These are phyloP conservation scores for Aspergillus nidulans DNA, from an alignment of 495 filamentous ascomycete genomes.

Conservation along the genomic window DNA sequence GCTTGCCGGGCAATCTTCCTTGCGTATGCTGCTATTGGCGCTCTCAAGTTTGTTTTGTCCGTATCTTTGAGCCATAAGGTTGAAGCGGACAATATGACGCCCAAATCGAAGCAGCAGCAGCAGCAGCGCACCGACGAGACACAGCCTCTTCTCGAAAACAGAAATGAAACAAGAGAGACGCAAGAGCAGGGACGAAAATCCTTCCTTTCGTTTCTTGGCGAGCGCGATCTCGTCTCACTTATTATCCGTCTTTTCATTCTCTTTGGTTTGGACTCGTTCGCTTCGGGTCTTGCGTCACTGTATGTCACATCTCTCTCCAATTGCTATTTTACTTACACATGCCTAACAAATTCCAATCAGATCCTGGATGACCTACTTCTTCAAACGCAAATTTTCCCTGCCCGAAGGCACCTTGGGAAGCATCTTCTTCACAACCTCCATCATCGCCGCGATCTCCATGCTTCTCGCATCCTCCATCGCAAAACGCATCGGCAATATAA, in stretches of 20 bases:
- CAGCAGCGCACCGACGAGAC: slow-evolving; percentile 27
- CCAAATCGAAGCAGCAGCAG: slow-evolving; percentile 7
- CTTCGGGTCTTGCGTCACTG: slow-evolving; percentile 71
- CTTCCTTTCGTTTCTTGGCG: slow-evolving; percentile 47
- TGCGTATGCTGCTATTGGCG: slow-evolving; percentile 61
- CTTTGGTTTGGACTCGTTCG: slow-evolving; percentile 72
- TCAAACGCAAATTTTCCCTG: slow-evolving; percentile 70
- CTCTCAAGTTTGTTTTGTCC: slow-evolving; percentile 60
- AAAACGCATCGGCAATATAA: slow-evolving; percentile 71
- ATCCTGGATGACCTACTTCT: slow-evolving; percentile 71
- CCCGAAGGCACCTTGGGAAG: slow-evolving; percentile 65
- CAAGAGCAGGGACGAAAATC: slow-evolving; percentile 19
- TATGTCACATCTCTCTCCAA: slow-evolving; percentile 26
- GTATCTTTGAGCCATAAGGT: slow-evolving; percentile 58
- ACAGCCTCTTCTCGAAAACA: slow-evolving; percentile 44
- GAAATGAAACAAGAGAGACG: not conserved
- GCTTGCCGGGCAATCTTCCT: slow-evolving; percentile 70
- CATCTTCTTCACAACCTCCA: slow-evolving; percentile 61
- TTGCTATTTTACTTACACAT: not conserved
- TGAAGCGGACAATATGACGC: slow-evolving; percentile 19
- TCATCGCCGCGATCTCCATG: slow-evolving; percentile 63
- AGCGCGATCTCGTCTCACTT: slow-evolving; percentile 51
- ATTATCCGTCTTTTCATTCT: slow-evolving; percentile 70
- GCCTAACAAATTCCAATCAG: slow-evolving; percentile 18
- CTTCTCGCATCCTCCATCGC: slow-evolving; percentile 72